Base-by-base conservation (phyloP, 768 basidiomycete genomes). In the Filobasidium floriforme region DNA sequence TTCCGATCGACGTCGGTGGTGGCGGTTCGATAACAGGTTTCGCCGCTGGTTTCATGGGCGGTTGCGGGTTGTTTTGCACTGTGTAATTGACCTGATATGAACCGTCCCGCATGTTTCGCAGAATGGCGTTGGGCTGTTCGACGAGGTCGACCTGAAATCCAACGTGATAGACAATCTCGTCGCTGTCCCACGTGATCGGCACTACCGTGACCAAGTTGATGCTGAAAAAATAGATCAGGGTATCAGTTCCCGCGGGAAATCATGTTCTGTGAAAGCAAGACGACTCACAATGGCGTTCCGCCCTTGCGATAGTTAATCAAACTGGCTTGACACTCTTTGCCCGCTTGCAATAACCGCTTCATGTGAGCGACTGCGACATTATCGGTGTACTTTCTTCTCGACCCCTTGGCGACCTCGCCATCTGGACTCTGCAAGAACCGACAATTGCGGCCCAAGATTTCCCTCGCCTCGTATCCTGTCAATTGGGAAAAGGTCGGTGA, bases 121-220 rank as follows among this genome's bases (percentile, higher is more conserved):
- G 80, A 67, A 96, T 92, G 1, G 85, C 85, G 70, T 86, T 86
- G 1, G 91, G 92, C 79, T 93, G 91, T 72, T 88, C 86, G 19
- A 86, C 86, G 59, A 99, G 81, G 78, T 97, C 91, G 63, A 96
- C 89, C 79, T 99, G 92, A 82, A 99, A 98, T 0, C 96, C 96
- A 60, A 99, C 87, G 72, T 90, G 88, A 75, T 88, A 94, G 10
- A 85, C 86, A 46, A 89, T 83, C 54, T 93, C 88, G 62, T 86
- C 85, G 43, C 82, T 87, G 51, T 85, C 82, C 69, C 88, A 90
- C 0, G 82, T 76, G 66, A 97, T 84, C 19, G 96, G 94, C 43
- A 98, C 89, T 72, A 97, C 75, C 0, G 89, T 89, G 69, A 98
- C 86, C 65, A 94, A 85, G 75, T 98, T 99, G 79, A 89, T 85